A percentile compares a stretch with the other conserved stretches of the same genome.
These are phyloP conservation scores for Flaveria floridana DNA, from an alignment of 140 eudicot genomes.

Conservation along the genomic window DNA sequence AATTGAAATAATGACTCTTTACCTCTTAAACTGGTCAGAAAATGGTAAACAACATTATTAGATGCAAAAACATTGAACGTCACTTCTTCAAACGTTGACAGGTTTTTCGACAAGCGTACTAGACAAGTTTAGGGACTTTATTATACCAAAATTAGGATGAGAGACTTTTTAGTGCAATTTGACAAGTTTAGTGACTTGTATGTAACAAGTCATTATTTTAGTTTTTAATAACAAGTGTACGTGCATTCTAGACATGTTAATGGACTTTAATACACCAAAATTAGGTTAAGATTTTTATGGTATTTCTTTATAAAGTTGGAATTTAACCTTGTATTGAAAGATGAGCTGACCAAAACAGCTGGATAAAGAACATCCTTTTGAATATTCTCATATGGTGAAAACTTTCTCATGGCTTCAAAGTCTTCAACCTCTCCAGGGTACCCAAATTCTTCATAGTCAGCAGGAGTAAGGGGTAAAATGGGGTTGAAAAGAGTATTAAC, in stretches of 20 bases:
- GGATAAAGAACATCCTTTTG: slow-evolving; percentile 69
- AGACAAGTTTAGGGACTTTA: background rate
- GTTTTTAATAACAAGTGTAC: no score
- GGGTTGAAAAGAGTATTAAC: slow-evolving; percentile 74
- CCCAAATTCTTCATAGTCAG: slow-evolving; percentile 91
- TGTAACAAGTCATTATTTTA: no score
- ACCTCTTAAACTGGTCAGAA: no score
- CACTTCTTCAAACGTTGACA: no score
- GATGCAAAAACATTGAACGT: background rate
- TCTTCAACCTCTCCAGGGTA: slow-evolving; percentile 79
- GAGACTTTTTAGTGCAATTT: background rate
- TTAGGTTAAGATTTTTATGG: no score
- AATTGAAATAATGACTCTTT: no score
- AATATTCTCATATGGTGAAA: slow-evolving; percentile 79
- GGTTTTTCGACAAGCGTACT: background rate
- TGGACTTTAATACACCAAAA: no score
- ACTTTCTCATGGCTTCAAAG: slow-evolving; percentile 72
- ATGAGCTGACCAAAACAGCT: slow-evolving; percentile 72
- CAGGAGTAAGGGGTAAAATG: slow-evolving; percentile 71
- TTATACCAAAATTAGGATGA: background rate
- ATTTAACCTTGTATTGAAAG: slow-evolving; percentile 73
- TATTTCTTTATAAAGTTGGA: background rate
- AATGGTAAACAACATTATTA: background rate
- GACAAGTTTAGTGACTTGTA: no score
- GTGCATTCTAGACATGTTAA: no score